Evolutionary conservation across 1,139 yeast species (phyloP).

Genomic region (Kluyveromyces marxianus): DNA sequence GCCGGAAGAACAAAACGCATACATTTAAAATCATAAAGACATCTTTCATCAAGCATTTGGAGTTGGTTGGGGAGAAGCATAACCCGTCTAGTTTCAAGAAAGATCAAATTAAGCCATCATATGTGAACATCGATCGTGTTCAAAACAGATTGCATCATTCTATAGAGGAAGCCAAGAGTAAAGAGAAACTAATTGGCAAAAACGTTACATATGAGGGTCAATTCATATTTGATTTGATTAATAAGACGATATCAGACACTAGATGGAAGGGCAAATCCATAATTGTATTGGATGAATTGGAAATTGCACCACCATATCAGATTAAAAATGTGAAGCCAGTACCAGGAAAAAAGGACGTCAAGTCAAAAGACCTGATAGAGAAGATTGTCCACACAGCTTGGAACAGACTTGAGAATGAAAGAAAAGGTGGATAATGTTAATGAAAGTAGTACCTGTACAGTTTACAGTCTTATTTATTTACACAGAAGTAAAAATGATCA

Average conservation of each 20-base stretch:
- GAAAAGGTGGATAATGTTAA: conserved; percentile 50
- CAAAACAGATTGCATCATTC: conserved; percentile 18
- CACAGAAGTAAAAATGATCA: background rate
- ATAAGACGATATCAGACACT: conserved; percentile 43
- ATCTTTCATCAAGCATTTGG: conserved; percentile 49
- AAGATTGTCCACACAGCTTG: conserved; percentile 51
- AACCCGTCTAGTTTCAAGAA: conserved; percentile 20
- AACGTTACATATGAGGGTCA: conserved; percentile 43
- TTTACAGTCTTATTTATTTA: background rate
- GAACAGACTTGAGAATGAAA: conserved; percentile 42
- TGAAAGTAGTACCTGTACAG: background rate
- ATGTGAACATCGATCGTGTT: conserved; percentile 22
- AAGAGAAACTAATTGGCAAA: conserved; percentile 29
- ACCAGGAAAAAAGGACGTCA: conserved; percentile 23
- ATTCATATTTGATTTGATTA: conserved; percentile 41
- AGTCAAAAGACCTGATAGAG: conserved; percentile 41
- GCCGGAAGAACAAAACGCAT: conserved; percentile 23
- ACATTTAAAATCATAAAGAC: conserved; percentile 51
- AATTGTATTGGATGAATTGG: conserved; percentile 45
- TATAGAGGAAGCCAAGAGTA: conserved; percentile 15
- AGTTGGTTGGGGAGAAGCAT: conserved; percentile 36
- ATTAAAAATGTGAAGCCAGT: conserved; percentile 11
- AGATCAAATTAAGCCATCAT: conserved; percentile 24
- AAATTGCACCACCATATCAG: conserved; percentile 44
- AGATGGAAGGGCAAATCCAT: conserved; percentile 43